Evolutionary conservation across 2,329 filamentous ascomycete genomes (phyloP), one percentile per base, ranked within the genome.

Genomic region (Neonectria coccinea): DNA sequence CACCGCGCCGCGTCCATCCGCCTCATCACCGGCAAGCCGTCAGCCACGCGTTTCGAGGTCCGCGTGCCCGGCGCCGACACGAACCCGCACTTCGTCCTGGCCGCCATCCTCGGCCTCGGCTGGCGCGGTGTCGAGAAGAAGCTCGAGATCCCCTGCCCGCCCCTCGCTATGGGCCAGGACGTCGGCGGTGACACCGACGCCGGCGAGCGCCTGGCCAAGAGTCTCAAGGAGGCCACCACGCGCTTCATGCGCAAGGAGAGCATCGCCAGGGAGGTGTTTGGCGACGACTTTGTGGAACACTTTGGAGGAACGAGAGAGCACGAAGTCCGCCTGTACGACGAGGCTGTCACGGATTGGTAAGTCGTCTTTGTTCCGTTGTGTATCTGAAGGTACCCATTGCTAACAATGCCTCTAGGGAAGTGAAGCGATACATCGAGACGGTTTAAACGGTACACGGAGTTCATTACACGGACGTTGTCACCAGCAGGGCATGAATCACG

Each of bases 261-360:
- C 77, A 85, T 98, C 16, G 96, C 96, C n/a, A 86, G 96, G 62
- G 92, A 98, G 77, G 92, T 97, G 0, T 92, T 99, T 79, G 96
- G 96, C 0, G 92, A 98, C 77, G 92, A 91, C 9, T 99, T 99
- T 80, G 96, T 99, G 3, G 94, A 98, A 16, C 96, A 98, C 79
- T 99, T 91, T 82, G 93, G 91, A 12, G 96, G 96, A 16, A 97
- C 95, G 18, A 87, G 96, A 68, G 91, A 97, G 78, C 94, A 99
- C 79, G 96, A 99, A 80, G 86, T 96, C 63, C 84, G 92, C 66
- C 80, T 97, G 20, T 99, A 92, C 91, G 94, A 98, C 73, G 95
- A 98, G 78, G 94, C 94, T 2, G 95, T 98, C 6, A 98, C 96
- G 20, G 96, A 98, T 79, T 98, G 95, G 94, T 95, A 85, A 79